Evolutionary conservation across 1,139 yeast species (phyloP).

Genomic region (Petasospora fabianii): DNA sequence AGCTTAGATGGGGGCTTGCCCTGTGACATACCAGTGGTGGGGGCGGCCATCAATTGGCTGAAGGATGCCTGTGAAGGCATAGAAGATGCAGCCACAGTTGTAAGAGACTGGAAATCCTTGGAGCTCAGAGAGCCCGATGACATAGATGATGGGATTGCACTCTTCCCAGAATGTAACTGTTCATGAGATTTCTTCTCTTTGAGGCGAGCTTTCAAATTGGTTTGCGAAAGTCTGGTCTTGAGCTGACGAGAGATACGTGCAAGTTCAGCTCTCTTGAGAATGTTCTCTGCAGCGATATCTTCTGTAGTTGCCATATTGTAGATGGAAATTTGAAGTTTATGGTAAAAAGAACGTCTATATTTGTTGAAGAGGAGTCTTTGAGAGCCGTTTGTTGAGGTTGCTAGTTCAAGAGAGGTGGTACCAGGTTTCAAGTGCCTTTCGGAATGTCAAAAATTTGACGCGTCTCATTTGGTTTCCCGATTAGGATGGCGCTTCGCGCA

Average conservation of each 20-base stretch:
- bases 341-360: neutral
- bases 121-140: neutral
- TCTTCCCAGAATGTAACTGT: neutral
- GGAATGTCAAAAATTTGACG: conserved; percentile 4
- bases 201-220: conserved; percentile 30
- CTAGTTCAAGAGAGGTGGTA: neutral
- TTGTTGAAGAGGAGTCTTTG: neutral
- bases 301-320: conserved; percentile 25
- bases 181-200: conserved; percentile 8
- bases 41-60: conserved; percentile 4
- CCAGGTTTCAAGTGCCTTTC: neutral
- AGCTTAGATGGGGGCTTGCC: conserved; percentile 5
- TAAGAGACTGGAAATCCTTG: neutral
- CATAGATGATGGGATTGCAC: neutral
- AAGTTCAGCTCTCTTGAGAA: conserved; percentile 38
- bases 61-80: neutral
- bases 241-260: conserved; percentile 40
- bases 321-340: neutral
- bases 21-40: conserved; percentile 3
- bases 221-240: conserved; percentile 35
- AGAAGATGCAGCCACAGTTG: neutral
- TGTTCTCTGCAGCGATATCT: conserved; percentile 37
- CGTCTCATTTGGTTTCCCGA: conserved; percentile 4
- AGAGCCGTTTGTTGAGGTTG: neutral
- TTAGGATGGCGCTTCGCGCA: neutral